These are phyloP conservation scores for Aspergillus ibericus DNA, from an alignment of 2,329 filamentous ascomycete species.

Conservation along the genomic window DNA sequence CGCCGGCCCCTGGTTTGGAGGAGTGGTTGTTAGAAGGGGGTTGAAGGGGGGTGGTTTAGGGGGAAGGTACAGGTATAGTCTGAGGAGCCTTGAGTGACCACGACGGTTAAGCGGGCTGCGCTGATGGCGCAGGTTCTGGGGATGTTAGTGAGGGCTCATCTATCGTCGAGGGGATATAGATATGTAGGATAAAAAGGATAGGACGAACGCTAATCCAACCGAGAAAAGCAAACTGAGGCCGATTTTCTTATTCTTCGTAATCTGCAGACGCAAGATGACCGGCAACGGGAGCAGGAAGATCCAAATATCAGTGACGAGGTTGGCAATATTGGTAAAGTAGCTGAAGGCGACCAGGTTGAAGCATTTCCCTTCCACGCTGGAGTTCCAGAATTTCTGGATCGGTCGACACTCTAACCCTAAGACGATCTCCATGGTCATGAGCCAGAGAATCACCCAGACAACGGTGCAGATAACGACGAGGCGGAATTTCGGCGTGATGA, in stretches of 20 bases:
- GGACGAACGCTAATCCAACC: slow-evolving; percentile 11
- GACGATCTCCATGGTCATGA: slow-evolving; percentile 14
- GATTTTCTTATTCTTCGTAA: slow-evolving; percentile 12
- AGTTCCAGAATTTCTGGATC: slow-evolving; percentile 13
- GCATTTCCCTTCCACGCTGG: slow-evolving; percentile 3
- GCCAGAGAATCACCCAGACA: slow-evolving; percentile 12
- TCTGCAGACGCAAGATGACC: slow-evolving; percentile 13
- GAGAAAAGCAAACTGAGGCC: slow-evolving; percentile 15
- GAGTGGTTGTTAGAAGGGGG: not conserved
- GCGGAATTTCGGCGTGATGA: slow-evolving; percentile 12
- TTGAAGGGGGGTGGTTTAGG: not conserved
- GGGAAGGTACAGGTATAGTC: slow-evolving; percentile 5
- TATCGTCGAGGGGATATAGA: too few relatives aligned
- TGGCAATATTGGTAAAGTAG: slow-evolving; percentile 20
- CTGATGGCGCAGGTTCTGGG: slow-evolving; percentile 10
- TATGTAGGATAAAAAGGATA: not conserved
- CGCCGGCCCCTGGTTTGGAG: slow-evolving; percentile 2
- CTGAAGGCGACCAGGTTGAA: slow-evolving; percentile 12
- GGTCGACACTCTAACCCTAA: slow-evolving; percentile 13
- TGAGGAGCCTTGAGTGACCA: not conserved
- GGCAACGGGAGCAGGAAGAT: slow-evolving; percentile 17
- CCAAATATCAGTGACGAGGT: slow-evolving; percentile 17
- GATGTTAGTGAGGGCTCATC: not conserved
- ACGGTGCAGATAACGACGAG: slow-evolving; percentile 11
- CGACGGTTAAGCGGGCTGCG: slow-evolving; percentile 7